Base-by-base conservation (phyloP, 306 rosid genomes). In the Betula pendula region DNA sequence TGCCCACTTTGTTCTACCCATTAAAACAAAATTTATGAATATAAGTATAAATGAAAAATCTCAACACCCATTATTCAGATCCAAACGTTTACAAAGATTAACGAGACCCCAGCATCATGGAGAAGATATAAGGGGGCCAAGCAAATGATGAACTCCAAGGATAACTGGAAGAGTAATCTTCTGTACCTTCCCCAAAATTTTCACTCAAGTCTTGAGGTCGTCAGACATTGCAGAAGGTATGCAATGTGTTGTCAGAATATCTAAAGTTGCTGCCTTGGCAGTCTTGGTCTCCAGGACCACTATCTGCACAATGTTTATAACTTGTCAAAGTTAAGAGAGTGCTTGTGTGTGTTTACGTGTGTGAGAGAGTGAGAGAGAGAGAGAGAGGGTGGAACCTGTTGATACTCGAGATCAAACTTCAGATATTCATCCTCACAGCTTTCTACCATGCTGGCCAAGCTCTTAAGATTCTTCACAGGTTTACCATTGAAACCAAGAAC, bases 381-480 rank as follows among this genome's bases (percentile, higher is more conserved):
- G 77, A 72, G 58, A 45, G 80, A 0, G 15, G 12, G 49, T 45
- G 49, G 78, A 71, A 96, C 99, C 98, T 96, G 99, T 73, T 92
- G 89, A 84, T 92, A 91, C 19, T 92, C 99, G 69, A 96, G 81
- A 82, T 89, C 86, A 71, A 96, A 92, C 84, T 87, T 87, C 70
- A 96, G 74, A 85, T 85, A 93, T 81, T 91, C 98, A 27, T 93
- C 98, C 19, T 85, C 58, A 8, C 98, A 91, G 70, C 83, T 84
- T 77, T 93, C 98, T 1, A 96, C 99, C 98, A 96, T 92, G 76
- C 68, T 73, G 24, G 98, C 98, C 92, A 96, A 85, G 84, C 81
- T 85, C 87, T 86, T 92, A 33, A 96, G 91, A 83, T 96, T 92
- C 88, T 88, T 89, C 75, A 96, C 92, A 55, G 97, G 98, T 81